Conservation (phyloP, 1,284 basidiomycete species). For the Singerocomus rubriflavus region DNA sequence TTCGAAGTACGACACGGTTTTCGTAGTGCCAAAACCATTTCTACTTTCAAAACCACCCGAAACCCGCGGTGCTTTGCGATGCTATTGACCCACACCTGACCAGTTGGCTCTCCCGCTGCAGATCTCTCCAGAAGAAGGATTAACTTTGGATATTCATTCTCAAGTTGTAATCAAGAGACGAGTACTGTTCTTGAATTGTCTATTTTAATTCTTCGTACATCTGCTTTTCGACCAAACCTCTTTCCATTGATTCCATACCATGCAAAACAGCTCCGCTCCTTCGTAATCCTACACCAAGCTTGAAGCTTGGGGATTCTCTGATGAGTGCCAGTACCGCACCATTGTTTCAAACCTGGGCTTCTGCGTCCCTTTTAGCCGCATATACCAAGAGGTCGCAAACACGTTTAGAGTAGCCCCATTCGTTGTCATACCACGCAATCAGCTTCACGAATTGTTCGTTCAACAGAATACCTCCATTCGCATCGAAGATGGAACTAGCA, state of each 20-base stretch:
- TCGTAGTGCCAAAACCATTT: too few species aligned
- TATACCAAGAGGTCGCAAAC: constrained; percentile 89
- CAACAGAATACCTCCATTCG: constrained; percentile 89
- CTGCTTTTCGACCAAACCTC: not conserved
- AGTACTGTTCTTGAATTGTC: too few species aligned
- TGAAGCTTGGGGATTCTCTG: not conserved
- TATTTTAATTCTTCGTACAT: constrained; percentile 19
- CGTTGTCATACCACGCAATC: constrained; percentile 95
- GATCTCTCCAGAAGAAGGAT: too few species aligned
- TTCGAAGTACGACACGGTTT: too few species aligned
- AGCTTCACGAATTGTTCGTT: constrained; percentile 96
- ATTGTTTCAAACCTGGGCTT: constrained; percentile 22
- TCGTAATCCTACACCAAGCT: constrained; percentile 18
- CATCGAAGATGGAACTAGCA: constrained; percentile 88
- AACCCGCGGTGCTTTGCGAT: too few species aligned
- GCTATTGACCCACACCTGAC: too few species aligned
- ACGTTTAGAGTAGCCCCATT: constrained; percentile 95
- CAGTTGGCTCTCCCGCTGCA: too few species aligned
- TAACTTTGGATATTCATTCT: too few species aligned
- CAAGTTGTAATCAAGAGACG: too few species aligned
- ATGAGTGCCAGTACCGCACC: not conserved
- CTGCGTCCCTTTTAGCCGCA: constrained; percentile 73
- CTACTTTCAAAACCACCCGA: too few species aligned
- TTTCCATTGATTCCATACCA: constrained; percentile 2
- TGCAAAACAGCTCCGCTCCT: not conserved